These are phyloP conservation scores for Dalbergia cochinchinensis DNA, from an alignment of 306 rosid genomes.

Conservation along the genomic window DNA sequence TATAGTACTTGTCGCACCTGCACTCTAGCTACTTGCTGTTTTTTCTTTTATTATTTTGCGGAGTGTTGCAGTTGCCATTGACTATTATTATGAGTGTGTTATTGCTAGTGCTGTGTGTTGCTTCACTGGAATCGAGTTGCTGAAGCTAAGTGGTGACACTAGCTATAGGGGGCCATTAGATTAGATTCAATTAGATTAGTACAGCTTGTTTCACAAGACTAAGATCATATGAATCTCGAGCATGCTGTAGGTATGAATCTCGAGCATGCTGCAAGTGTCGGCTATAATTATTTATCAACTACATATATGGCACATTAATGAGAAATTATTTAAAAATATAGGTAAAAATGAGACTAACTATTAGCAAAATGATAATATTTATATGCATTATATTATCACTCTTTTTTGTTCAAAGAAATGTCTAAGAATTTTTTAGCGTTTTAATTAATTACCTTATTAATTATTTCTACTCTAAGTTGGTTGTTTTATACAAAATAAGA, in stretches of 20 bases:
- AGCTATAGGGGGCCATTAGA: not conserved
- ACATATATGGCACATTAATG: too few relatives aligned
- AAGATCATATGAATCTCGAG: not conserved
- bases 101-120: not conserved
- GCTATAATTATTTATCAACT: not conserved
- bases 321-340: too few relatives aligned
- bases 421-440: too few relatives aligned
- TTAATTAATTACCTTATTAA: too few relatives aligned
- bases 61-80: not conserved
- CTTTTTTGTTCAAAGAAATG: too few relatives aligned
- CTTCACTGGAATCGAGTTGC: not conserved
- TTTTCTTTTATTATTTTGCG: not conserved
- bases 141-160: not conserved
- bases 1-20: not conserved
- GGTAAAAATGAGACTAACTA: too few relatives aligned
- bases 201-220: not conserved
- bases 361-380: too few relatives aligned
- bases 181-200: not conserved
- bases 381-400: too few relatives aligned
- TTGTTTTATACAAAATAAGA: too few relatives aligned
- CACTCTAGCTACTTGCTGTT: not conserved
- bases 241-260: not conserved
- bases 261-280: not conserved
- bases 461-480: too few relatives aligned
- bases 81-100: not conserved